These are phyloP conservation scores for Yarrowia divulgata DNA, from an alignment of 805 yeast species.

Conservation along the genomic window DNA sequence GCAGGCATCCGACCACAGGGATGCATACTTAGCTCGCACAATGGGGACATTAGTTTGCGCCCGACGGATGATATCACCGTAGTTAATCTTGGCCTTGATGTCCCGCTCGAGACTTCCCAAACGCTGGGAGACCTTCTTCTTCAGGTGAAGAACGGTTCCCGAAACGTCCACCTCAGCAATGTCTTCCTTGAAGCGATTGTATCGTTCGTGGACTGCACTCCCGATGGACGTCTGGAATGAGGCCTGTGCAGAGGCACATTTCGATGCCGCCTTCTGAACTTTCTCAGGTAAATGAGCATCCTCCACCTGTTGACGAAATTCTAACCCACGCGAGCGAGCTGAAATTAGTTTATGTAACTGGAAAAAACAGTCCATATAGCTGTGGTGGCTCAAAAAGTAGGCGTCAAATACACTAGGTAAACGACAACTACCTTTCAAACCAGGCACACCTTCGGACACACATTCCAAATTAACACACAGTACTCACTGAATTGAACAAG, in stretches of 20 bases:
- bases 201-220: background rate
- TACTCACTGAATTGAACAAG: slow-evolving; percentile 27
- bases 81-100: background rate
- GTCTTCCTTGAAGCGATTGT: background rate
- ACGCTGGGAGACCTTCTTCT: background rate
- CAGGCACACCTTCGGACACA: background rate
- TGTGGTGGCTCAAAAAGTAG: background rate
- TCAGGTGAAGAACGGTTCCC: background rate
- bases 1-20: background rate
- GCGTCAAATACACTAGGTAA: background rate
- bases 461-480: background rate
- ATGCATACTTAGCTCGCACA: background rate
- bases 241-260: slow-evolving; percentile 24
- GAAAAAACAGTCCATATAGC: background rate
- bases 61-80: background rate
- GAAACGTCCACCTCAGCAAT: background rate
- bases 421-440: background rate
- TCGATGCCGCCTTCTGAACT: slow-evolving; percentile 4
- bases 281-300: slow-evolving; percentile 5
- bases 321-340: slow-evolving; percentile 24
- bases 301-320: background rate
- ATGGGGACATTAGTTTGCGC: background rate
- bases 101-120: background rate
- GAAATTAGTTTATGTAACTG: background rate
- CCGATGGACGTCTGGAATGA: slow-evolving; percentile 13